A percentile compares a stretch with the other conserved stretches of the same genome.
Conservation (phyloP, 1,139 yeast species). For the Debaryomyces udenii region DNA sequence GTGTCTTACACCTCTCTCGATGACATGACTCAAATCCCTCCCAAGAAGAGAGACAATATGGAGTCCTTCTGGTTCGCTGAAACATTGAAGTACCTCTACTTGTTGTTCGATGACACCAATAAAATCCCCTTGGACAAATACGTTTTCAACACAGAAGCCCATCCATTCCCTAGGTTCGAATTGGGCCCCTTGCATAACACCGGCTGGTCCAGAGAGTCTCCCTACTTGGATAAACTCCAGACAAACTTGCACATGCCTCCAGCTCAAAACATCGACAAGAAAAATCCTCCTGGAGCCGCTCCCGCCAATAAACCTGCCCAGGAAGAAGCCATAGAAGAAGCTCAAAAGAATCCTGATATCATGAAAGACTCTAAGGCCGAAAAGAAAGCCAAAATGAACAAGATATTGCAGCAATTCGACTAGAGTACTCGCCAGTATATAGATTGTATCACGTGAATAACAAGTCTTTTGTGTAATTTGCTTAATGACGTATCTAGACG, state of each 20-base stretch:
- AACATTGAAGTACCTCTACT: constrained; percentile 83
- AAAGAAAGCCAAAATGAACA: constrained; percentile 28
- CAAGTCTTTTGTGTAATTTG: not conserved
- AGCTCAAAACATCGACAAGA: constrained; percentile 26
- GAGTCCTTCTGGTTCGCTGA: constrained; percentile 96
- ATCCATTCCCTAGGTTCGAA: constrained; percentile 79
- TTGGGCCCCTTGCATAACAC: constrained; percentile 59
- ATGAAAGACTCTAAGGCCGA: constrained; percentile 28
- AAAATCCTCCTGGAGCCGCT: constrained; percentile 45
- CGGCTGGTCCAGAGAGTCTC: constrained; percentile 56
- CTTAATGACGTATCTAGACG: not conserved
- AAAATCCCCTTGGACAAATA: constrained; percentile 62
- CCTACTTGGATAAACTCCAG: constrained; percentile 3
- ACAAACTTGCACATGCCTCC: not conserved
- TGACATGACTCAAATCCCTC: constrained; percentile 66
- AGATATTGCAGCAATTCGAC: constrained; percentile 22
- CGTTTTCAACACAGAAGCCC: constrained; percentile 92
- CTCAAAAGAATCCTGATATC: constrained; percentile 36
- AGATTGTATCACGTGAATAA: too few species aligned
- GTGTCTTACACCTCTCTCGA: constrained; percentile 66
- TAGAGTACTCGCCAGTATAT: not conserved
- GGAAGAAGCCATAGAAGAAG: constrained; percentile 40
- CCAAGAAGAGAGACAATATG: constrained; percentile 66
- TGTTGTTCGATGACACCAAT: constrained; percentile 71
- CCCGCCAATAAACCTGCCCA: constrained; percentile 46